Evolutionary conservation across 345 rosid species (phyloP).

Genomic region (Ceriops decandra): DNA sequence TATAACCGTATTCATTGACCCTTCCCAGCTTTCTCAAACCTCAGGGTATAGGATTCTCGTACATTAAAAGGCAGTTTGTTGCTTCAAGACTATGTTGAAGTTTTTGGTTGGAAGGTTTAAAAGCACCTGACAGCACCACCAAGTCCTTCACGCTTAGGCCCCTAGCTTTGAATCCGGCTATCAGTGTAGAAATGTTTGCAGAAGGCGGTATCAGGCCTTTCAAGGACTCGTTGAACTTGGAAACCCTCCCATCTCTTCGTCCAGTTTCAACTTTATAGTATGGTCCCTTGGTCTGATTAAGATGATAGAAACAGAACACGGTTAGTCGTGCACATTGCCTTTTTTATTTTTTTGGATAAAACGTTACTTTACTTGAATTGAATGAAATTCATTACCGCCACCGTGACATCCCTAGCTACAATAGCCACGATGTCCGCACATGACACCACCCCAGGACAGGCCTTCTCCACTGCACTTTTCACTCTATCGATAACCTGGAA

Average conservation of each 20-base stretch:
- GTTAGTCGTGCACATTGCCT: too few species aligned
- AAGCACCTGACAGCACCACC: slow-evolving; percentile 53
- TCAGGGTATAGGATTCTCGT: too few species aligned
- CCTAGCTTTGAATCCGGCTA: slow-evolving; percentile 19
- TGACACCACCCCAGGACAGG: slow-evolving; percentile 72
- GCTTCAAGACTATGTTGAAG: too few species aligned
- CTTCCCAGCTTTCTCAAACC: too few species aligned
- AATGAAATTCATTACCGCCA: slow-evolving; percentile 29
- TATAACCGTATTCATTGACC: too few species aligned
- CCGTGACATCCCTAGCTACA: slow-evolving; percentile 56
- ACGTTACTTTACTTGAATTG: neutral
- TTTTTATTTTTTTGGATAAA: neutral
- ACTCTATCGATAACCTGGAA: slow-evolving; percentile 51
- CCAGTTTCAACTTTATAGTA: slow-evolving; percentile 58
- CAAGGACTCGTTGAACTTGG: slow-evolving; percentile 30
- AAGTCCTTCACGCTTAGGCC: slow-evolving; percentile 53
- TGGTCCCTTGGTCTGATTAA: slow-evolving; percentile 37
- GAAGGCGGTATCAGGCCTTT: slow-evolving; percentile 34
- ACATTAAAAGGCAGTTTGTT: too few species aligned
- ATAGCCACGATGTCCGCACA: slow-evolving; percentile 73
- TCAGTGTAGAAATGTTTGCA: slow-evolving; percentile 36
- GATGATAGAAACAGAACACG: neutral
- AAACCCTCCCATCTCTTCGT: slow-evolving; percentile 59
- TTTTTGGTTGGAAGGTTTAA: neutral
- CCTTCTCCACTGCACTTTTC: slow-evolving; percentile 56